These are phyloP conservation scores for Talaromyces funiculosus DNA, from an alignment of 2,329 filamentous ascomycete species.

Conservation along the genomic window DNA sequence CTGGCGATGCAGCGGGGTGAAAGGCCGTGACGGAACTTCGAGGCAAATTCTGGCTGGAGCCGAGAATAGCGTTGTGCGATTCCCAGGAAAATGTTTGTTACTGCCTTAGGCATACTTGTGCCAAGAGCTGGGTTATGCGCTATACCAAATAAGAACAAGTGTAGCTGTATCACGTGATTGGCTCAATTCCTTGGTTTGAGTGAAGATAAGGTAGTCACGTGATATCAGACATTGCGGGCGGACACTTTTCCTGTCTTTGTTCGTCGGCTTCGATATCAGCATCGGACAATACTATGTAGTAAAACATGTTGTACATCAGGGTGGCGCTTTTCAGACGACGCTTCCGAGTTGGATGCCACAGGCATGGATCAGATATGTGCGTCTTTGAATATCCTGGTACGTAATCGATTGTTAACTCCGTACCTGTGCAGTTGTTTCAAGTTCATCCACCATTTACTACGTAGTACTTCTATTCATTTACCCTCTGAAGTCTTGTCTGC, in stretches of 20 bases:
- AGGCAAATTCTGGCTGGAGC: slow-evolving; percentile 14
- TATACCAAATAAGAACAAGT: background rate
- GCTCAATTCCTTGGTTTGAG: background rate
- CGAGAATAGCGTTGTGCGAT: slow-evolving; percentile 14
- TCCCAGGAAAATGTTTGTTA: slow-evolving; percentile 3
- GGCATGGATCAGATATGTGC: background rate
- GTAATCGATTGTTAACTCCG: background rate
- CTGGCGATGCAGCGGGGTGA: slow-evolving; percentile 15
- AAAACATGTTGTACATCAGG: background rate
- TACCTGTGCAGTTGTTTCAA: background rate
- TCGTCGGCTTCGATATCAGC: background rate
- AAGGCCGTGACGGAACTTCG: slow-evolving; percentile 11
- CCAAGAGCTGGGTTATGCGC: background rate
- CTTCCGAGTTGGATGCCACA: background rate
- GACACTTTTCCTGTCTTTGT: background rate
- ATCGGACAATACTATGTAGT: background rate
- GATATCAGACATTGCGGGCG: background rate
- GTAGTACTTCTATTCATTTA: too few species aligned
- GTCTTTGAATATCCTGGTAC: background rate
- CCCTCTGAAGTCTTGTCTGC: background rate
- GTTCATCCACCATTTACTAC: background rate
- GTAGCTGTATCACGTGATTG: background rate
- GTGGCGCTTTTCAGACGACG: background rate
- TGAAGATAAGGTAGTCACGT: background rate
- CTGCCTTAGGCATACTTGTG: background rate